Evolutionary conservation across 345 rosid species (phyloP), one percentile per base, ranked within the genome.

Genomic region (Pugionium cornutum): DNA sequence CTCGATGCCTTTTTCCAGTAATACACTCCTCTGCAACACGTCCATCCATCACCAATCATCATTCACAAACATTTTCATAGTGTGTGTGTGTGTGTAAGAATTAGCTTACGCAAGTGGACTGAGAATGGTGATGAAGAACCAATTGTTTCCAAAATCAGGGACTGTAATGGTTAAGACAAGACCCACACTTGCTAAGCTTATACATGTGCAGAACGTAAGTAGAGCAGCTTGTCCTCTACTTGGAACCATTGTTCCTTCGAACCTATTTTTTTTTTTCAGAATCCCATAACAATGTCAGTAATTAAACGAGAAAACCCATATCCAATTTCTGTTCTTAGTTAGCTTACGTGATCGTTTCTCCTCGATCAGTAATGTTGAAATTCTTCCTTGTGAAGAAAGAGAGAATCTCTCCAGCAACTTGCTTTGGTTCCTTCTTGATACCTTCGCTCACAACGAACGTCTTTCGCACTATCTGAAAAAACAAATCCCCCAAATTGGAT

Each of bases 41-140:
- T 9, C 25, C 4, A 73, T 30, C n/a, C 48, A 44, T 58, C 56
- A 39, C 9, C 35, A 61, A 58, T 7, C 36, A 9, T 36, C 54
- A 66, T 45, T 10, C 28, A 41, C 49, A 35, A 53, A 60, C 61
- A 46, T 28, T 44, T 59, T 65, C 27, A 77, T 42, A 54, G 4
- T 60, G 29, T 0, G 9, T 0, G n/a, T n/a, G n/a, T n/a, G 33
- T 0, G 42, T 36, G 53, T 18, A 36, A n/a, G 36, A 18, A 53
- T n/a, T n/a, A 6, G 72, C 96, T 86, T 80, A 92, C 98, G 98
- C 98, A 45, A 87, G 69, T 52, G 97, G 98, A 72, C 97, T 87
- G 4, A 92, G 80, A 53, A 67, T 37, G 8, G 82, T 86, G 40
- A 92, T 71, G 84, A 89, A 82, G 81, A 92, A 92, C 98, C 98